Percentiles rank a stretch among this genome's conserved stretches.
phyloP scores from a whole-genome alignment of 768 basidiomycete genomes.

The Chalciporus piperatus region DNA sequence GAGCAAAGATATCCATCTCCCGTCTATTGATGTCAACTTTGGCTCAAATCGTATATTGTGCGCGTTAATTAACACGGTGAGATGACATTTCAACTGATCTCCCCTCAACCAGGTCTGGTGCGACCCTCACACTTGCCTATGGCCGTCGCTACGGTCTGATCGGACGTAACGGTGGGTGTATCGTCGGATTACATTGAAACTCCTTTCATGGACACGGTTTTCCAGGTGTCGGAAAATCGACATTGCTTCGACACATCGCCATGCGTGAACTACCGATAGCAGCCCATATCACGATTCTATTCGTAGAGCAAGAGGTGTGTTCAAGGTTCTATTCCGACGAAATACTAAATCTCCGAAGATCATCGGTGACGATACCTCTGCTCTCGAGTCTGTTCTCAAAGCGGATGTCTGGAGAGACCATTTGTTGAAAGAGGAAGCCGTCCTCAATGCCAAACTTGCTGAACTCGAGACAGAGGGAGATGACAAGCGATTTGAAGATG shows the following conservation, averaged over 20 bases:
- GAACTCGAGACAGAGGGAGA: slow-evolving; percentile 73
- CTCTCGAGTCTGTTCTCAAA: slow-evolving; percentile 93
- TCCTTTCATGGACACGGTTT: neutral
- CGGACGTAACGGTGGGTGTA: slow-evolving; percentile 68
- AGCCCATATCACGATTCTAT: slow-evolving; percentile 92
- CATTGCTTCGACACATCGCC: slow-evolving; percentile 89
- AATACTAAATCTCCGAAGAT: slow-evolving; percentile 46
- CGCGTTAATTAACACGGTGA: slow-evolving; percentile 9
- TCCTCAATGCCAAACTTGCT: slow-evolving; percentile 68
- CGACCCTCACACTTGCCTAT: slow-evolving; percentile 81
- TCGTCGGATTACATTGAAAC: neutral
- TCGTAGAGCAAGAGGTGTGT: slow-evolving; percentile 98
- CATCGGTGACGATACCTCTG: slow-evolving; percentile 88
- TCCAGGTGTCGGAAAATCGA: slow-evolving; percentile 92
- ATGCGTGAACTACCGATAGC: slow-evolving; percentile 94
- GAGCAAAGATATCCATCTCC: slow-evolving; percentile 95
- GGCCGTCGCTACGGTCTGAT: slow-evolving; percentile 91
- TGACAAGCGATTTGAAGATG: slow-evolving; percentile 78
- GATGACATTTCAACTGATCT: slow-evolving; percentile 2
- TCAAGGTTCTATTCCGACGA: neutral
- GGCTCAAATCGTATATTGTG: slow-evolving; percentile 92
- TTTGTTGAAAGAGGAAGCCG: slow-evolving; percentile 78
- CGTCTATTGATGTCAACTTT: slow-evolving; percentile 94
- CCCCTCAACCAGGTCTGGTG: slow-evolving; percentile 58
- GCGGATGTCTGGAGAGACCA: slow-evolving; percentile 99